Conservation (phyloP, 2,329 filamentous ascomycete species). For the Trichoderma polysporum region DNA sequence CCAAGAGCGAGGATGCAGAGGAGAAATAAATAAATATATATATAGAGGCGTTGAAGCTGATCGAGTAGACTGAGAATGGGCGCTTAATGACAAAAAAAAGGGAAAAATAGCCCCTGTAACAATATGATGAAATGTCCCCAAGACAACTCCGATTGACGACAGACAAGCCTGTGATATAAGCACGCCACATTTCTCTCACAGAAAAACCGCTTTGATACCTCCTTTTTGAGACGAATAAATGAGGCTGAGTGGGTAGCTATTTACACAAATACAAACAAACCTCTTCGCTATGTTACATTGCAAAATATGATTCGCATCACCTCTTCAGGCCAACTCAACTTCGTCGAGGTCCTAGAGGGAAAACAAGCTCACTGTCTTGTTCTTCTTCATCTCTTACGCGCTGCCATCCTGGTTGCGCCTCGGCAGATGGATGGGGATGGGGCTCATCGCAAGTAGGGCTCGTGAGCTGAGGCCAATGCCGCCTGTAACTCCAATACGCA, state of each 20-base stretch:
- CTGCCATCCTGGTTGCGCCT: constrained; percentile 38
- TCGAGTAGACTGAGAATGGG: constrained; percentile 17
- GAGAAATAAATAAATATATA: constrained; percentile 62
- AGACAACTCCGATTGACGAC: background rate
- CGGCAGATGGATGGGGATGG: constrained; percentile 48
- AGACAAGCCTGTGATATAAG: background rate
- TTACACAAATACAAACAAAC: background rate
- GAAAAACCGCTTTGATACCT: background rate
- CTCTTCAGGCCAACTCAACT: background rate
- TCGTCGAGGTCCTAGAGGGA: constrained; percentile 6
- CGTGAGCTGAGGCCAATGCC: constrained; percentile 60
- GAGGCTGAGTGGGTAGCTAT: background rate
- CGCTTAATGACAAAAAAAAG: constrained; percentile 16
- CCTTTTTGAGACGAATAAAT: background rate
- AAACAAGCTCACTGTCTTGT: constrained; percentile 40
- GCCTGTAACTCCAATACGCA: constrained; percentile 65
- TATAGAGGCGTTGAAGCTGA: constrained; percentile 1
- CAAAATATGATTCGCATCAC: background rate
- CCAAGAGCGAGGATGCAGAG: constrained; percentile 76
- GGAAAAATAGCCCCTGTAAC: constrained; percentile 22
- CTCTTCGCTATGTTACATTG: constrained; percentile 3
- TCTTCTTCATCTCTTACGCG: constrained; percentile 57
- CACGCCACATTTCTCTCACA: background rate
- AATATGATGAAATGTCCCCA: constrained; percentile 22
- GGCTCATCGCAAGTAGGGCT: constrained; percentile 57